Evolutionary conservation across 2,329 filamentous ascomycete species (phyloP).

Genomic region (Pseudogymnoascus sp.): DNA sequence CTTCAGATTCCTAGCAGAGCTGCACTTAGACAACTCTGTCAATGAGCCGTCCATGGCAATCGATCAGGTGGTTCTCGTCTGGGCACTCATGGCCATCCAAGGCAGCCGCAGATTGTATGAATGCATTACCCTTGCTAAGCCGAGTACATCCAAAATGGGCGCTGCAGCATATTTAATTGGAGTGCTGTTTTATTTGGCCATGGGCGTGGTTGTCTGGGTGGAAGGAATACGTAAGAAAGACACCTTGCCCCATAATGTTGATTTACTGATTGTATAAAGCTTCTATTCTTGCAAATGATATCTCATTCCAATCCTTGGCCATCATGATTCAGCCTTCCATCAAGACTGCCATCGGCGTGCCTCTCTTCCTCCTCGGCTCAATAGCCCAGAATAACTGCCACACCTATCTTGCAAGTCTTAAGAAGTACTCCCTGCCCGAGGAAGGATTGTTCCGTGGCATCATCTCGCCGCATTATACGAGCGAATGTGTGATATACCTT

Average conservation of each 20-base stretch:
- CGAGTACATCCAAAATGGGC: slow-evolving; percentile 70
- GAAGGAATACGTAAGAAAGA: slow-evolving; percentile 60
- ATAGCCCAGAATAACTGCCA: slow-evolving; percentile 69
- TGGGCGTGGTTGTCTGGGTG: slow-evolving; percentile 73
- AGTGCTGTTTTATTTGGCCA: slow-evolving; percentile 64
- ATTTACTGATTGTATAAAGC: slow-evolving; percentile 13
- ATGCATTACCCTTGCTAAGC: slow-evolving; percentile 54
- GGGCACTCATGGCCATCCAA: slow-evolving; percentile 68
- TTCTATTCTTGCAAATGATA: slow-evolving; percentile 5
- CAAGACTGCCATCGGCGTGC: slow-evolving; percentile 47
- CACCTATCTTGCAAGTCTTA: slow-evolving; percentile 57
- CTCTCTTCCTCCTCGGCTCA: slow-evolving; percentile 62
- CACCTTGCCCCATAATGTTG: slow-evolving; percentile 13
- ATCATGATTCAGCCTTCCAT: slow-evolving; percentile 26
- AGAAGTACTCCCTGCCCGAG: slow-evolving; percentile 75
- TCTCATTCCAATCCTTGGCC: slow-evolving; percentile 13
- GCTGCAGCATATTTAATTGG: slow-evolving; percentile 75
- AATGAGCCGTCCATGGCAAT: slow-evolving; percentile 41
- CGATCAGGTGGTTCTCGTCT: slow-evolving; percentile 56
- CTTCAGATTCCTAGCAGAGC: slow-evolving; percentile 41
- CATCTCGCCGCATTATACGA: slow-evolving; percentile 85
- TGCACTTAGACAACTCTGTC: slow-evolving; percentile 15
- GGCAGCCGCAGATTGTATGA: slow-evolving; percentile 70
- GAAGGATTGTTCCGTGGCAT: slow-evolving; percentile 63
- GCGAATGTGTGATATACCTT: slow-evolving; percentile 77